These are phyloP conservation scores for Macrocybe gigantea DNA, from an alignment of 768 basidiomycete genomes.

Conservation along the genomic window DNA sequence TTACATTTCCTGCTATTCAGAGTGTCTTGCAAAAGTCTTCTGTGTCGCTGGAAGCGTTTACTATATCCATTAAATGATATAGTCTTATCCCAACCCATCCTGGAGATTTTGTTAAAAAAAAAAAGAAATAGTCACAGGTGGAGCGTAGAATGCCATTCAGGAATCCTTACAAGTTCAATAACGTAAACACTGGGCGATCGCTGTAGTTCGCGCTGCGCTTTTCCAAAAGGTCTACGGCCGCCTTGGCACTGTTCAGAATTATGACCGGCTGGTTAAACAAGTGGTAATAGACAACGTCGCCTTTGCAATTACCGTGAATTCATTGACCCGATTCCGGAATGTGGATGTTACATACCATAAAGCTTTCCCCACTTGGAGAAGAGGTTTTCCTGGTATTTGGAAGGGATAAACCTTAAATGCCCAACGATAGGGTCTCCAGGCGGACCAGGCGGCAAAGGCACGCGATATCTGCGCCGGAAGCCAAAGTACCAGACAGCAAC, in stretches of 20 bases:
- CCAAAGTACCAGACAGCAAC: no score
- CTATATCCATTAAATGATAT: constrained; percentile 11
- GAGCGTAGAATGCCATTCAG: no score
- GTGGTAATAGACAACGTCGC: no score
- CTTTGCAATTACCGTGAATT: no score
- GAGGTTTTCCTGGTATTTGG: constrained; percentile 8
- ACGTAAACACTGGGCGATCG: constrained; percentile 3
- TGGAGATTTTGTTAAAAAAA: background rate
- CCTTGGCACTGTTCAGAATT: constrained; percentile 6
- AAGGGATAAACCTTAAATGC: constrained; percentile 16
- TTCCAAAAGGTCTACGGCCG: constrained; percentile 7
- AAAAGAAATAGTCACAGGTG: background rate
- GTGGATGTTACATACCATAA: constrained; percentile 12
- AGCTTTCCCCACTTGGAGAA: constrained; percentile 16
- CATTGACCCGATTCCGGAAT: no score
- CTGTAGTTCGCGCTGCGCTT: constrained; percentile 9
- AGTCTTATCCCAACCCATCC: constrained; percentile 9
- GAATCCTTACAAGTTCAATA: no score
- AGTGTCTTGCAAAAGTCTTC: constrained; percentile 11
- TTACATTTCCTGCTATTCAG: constrained; percentile 12
- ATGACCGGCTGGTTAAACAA: background rate
- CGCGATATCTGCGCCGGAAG: no score
- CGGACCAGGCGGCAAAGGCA: constrained; percentile 14
- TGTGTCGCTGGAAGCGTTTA: constrained; percentile 10
- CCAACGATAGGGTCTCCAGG: constrained; percentile 22